Percentiles rank a stretch among this genome's conserved stretches.
Conservation (phyloP, 1,284 basidiomycete species). For the Naganishia cerealis region DNA sequence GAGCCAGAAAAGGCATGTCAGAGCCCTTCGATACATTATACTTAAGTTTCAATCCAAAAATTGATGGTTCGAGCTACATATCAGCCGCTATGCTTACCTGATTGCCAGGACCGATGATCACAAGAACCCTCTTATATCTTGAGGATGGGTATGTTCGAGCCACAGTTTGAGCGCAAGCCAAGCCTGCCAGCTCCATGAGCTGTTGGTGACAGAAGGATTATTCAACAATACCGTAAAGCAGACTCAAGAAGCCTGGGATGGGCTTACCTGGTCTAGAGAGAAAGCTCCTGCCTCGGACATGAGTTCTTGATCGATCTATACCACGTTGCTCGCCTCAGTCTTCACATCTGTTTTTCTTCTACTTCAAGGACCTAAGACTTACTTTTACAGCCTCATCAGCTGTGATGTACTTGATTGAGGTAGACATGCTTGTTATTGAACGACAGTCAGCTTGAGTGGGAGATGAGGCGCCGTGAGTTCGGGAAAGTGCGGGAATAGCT, state of each 20-base stretch:
- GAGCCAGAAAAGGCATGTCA: background rate
- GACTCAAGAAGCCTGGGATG: background rate
- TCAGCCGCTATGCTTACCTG: constrained; percentile 57
- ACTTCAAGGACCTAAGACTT: background rate
- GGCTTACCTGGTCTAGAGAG: constrained; percentile 77
- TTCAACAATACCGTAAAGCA: background rate
- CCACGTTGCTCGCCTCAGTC: too few relatives aligned
- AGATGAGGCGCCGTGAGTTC: background rate
- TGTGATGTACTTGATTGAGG: constrained; percentile 31
- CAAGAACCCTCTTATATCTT: constrained; percentile 71
- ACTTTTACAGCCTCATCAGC: constrained; percentile 33
- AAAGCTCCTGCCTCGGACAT: constrained; percentile 82
- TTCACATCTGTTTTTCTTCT: background rate
- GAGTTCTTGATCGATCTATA: constrained; percentile 84
- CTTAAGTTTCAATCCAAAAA: background rate
- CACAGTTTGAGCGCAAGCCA: constrained; percentile 88
- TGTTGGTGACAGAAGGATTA: constrained; percentile 48
- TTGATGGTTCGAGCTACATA: background rate
- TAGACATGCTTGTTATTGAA: constrained; percentile 12
- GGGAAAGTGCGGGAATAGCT: background rate
- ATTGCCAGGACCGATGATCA: constrained; percentile 95
- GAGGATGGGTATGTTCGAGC: constrained; percentile 70
- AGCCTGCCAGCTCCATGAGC: constrained; percentile 98
- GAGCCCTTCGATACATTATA: background rate
- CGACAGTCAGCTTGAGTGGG: background rate